Evolutionary conservation across 345 rosid species (phyloP).

Genomic region (Arabidopsis thaliana): DNA sequence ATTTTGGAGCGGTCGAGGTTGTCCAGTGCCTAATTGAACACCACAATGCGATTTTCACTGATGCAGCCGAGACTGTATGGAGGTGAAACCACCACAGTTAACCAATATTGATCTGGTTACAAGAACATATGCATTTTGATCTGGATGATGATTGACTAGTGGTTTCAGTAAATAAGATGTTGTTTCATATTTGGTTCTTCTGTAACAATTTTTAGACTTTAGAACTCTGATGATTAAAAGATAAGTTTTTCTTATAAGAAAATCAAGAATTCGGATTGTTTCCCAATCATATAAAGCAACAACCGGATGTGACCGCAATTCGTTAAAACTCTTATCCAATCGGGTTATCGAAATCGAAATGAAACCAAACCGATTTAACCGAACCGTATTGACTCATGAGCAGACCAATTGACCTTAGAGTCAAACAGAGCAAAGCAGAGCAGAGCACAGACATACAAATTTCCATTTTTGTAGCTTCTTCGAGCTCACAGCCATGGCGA

Average conservation of each 20-base stretch:
- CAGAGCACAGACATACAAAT: neutral
- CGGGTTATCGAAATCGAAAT: neutral
- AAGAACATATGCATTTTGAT: constrained; percentile 34
- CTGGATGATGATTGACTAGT: constrained; percentile 30
- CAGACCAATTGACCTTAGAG: constrained; percentile 1
- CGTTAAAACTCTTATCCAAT: neutral
- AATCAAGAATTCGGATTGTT: constrained; percentile 1
- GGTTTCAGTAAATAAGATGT: constrained; percentile 39
- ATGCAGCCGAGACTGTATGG: constrained; percentile 56
- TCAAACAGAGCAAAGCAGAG: neutral
- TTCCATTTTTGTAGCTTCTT: neutral
- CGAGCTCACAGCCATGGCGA: constrained; percentile 36
- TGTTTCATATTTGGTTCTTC: constrained; percentile 10
- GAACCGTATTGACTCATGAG: constrained; percentile 1
- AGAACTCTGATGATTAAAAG: neutral
- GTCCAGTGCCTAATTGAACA: constrained; percentile 86
- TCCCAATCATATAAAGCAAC: neutral
- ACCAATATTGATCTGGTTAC: constrained; percentile 5
- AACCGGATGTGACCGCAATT: neutral
- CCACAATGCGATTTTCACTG: constrained; percentile 85
- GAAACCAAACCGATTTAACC: constrained; percentile 3
- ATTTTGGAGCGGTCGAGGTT: constrained; percentile 83
- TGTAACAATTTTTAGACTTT: constrained; percentile 22
- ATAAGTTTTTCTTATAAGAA: neutral
- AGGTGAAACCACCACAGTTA: constrained; percentile 27